A percentile compares a stretch with the other conserved stretches of the same genome.
Evolutionary conservation across 1,284 basidiomycete genomes (phyloP).

Genomic region (Sphaerobolus stellatus): DNA sequence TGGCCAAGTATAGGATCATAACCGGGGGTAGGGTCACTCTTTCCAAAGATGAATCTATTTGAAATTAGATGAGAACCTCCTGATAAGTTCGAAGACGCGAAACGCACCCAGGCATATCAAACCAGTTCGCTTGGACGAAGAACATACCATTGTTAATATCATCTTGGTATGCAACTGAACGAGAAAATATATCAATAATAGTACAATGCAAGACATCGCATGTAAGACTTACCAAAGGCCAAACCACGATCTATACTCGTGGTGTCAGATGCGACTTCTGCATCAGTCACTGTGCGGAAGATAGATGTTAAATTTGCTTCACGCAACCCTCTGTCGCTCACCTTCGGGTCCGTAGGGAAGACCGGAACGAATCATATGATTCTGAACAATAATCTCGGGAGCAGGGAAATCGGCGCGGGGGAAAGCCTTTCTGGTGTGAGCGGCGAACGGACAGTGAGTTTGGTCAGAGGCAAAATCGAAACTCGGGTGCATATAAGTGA

Average conservation of each 20-base stretch:
- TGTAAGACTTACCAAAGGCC: constrained; percentile 17
- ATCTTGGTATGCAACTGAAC: constrained; percentile 31
- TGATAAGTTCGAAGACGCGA: background rate
- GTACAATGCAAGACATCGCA: background rate
- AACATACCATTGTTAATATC: constrained; percentile 28
- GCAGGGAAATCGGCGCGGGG: constrained; percentile 27
- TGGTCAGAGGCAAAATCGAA: constrained; percentile 5
- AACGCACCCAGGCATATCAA: background rate
- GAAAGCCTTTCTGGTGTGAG: constrained; percentile 30
- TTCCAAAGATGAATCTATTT: background rate
- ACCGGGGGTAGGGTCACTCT: background rate
- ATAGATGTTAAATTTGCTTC: background rate
- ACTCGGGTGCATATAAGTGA: constrained; percentile 20
- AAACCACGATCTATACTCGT: background rate
- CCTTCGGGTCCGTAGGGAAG: constrained; percentile 32
- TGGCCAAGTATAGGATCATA: background rate
- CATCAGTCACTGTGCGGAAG: background rate
- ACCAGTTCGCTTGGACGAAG: background rate
- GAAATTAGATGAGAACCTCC: background rate
- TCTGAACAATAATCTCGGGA: constrained; percentile 21
- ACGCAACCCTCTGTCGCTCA: background rate
- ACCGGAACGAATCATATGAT: constrained; percentile 22
- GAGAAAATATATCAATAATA: constrained; percentile 14
- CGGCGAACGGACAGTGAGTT: constrained; percentile 29
- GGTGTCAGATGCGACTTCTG: background rate